Conservation (phyloP, 805 yeast genomes). For the Starmerella davenportii region DNA sequence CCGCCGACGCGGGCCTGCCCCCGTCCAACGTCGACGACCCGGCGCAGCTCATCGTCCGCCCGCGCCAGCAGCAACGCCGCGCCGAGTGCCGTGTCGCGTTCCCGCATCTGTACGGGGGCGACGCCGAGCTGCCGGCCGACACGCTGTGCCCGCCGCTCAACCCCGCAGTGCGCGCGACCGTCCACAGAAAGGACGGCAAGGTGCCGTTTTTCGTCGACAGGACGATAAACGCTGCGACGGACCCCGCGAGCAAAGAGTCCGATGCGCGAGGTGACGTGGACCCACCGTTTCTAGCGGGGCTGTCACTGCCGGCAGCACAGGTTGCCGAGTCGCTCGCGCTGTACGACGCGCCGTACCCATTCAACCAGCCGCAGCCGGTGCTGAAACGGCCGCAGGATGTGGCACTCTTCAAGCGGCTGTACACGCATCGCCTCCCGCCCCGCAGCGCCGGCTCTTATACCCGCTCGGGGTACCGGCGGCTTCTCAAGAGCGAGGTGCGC, state of each 20-base stretch:
- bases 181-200: constrained; percentile 5
- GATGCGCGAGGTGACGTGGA: background rate
- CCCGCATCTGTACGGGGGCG: constrained; percentile 65
- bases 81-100: constrained; percentile 77
- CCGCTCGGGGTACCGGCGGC: constrained; percentile 71
- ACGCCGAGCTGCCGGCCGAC: constrained; percentile 31
- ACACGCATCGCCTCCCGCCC: constrained; percentile 31
- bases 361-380: constrained; percentile 26
- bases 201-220: constrained; percentile 12
- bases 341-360: constrained; percentile 77
- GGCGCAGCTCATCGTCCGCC: constrained; percentile 69
- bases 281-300: constrained; percentile 25
- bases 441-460: constrained; percentile 52
- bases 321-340: constrained; percentile 34
- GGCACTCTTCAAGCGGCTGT: constrained; percentile 68
- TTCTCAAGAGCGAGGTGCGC: constrained; percentile 68
- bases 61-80: constrained; percentile 32
- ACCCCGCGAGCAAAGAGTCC: background rate
- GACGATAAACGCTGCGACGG: constrained; percentile 7
- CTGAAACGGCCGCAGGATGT: constrained; percentile 50
- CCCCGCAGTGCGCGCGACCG: constrained; percentile 35
- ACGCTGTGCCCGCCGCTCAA: constrained; percentile 41
- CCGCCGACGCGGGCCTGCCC: constrained; percentile 37
- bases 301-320: constrained; percentile 28
- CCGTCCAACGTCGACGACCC: constrained; percentile 66